Base-by-base conservation (phyloP, 2,329 filamentous ascomycete species). In the Ophiostoma sp. region DNA sequence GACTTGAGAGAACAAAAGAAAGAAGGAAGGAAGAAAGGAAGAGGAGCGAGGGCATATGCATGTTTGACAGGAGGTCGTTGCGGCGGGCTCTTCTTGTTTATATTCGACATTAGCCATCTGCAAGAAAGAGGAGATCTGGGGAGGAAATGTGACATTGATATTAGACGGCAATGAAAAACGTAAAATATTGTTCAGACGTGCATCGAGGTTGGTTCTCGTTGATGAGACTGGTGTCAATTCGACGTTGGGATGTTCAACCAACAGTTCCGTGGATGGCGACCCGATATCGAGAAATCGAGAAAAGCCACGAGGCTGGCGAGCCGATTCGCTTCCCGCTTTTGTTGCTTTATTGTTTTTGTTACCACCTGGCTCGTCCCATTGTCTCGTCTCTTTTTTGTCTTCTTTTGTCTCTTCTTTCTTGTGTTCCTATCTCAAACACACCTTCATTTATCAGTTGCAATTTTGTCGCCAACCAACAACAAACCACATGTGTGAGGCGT, bases 31-130 rank as follows among this genome's bases (percentile, higher is more conserved):
- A 61, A 39, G 57, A 61, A 15, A 15, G 12, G 42, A 15, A 28
- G 55, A 28, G 25, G 9, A 50, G 61, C 7, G n/a, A n/a, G n/a
- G n/a, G 4, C 31, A 19, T 68, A 52, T 68, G 64, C 42, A 68
- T 31, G 42, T 50, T 33, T 69, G 64, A 42, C 48, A 70, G 50
- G 68, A 42, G 68, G 68, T 57, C 68, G 39, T 57, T 70, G 68
- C 68, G 68, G 31, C 31, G 68, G 50, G 50, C 50, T 55, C 42
- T 17, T 48, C 42, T 3, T 59, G 69, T 59, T 28, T 45, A 50
- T 69, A 33, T 39, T 55, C 36, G 45, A 55, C 48, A 39, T 69
- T 39, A 69, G 66, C 66, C 66, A 39, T 39, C 48, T 69, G 66
- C 66, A 68, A 25, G 64, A 50, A 66, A 45, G 64, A 68, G 39